Evolutionary conservation across 306 rosid species (phyloP).

Genomic region (Glycine latifolia): DNA sequence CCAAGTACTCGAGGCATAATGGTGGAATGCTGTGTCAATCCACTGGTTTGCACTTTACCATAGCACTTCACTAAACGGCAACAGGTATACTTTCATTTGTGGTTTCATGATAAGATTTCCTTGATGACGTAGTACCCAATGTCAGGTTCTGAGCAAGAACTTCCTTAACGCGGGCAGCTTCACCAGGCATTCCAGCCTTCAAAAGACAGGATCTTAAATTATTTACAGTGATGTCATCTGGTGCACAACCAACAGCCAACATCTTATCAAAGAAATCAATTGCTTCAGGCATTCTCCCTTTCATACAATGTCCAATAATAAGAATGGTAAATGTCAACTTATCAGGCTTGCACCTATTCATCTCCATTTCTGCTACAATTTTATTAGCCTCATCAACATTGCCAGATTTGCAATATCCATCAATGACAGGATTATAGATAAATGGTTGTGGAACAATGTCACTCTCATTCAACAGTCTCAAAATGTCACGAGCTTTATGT

Average conservation of each 20-base stretch:
- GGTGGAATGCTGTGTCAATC: not conserved
- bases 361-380: conserved; percentile 25
- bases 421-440: conserved; percentile 24
- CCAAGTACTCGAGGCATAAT: not conserved
- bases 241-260: conserved; percentile 18
- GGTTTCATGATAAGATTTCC: not conserved
- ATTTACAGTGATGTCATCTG: conserved; percentile 12
- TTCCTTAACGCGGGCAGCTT: not conserved
- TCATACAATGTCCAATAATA: conserved; percentile 36
- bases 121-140: not conserved
- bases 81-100: not conserved
- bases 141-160: not conserved
- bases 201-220: conserved; percentile 17
- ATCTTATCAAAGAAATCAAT: conserved; percentile 11
- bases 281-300: conserved; percentile 26
- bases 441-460: conserved; percentile 23
- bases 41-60: not conserved
- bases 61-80: not conserved
- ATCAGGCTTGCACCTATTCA: conserved; percentile 18
- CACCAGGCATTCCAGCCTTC: conserved; percentile 16
- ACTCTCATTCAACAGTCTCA: conserved; percentile 4
- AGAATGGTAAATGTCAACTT: conserved; percentile 27
- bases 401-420: conserved; percentile 24
- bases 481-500: not conserved
- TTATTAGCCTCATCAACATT: conserved; percentile 11